Evolutionary conservation across 108 stramenopile species (phyloP), one percentile per base, ranked within the genome.

Genomic region (Tribonema minus): DNA sequence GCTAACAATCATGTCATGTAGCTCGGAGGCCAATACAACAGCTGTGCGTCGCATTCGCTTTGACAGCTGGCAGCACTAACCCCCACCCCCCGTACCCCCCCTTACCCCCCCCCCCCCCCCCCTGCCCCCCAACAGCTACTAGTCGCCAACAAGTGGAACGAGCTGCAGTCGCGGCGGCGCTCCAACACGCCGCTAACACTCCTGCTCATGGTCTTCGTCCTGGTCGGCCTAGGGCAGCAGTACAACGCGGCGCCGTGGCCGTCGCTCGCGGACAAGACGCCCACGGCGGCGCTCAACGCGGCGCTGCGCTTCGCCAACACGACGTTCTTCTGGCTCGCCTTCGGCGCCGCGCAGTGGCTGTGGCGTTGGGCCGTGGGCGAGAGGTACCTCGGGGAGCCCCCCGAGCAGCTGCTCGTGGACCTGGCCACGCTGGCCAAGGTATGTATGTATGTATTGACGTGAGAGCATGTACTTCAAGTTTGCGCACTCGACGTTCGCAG

Each of bases 71-170:
- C n/a, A n/a, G n/a, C n/a, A n/a, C n/a, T n/a, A n/a, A n/a, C n/a
- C n/a, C n/a, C n/a, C n/a, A n/a, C n/a, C n/a, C n/a, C n/a, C n/a
- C n/a, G n/a, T n/a, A n/a, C 41, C 20, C 41, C 40, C 1, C 41
- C 20, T 46, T 23, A 23, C 23, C 12, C 12, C 41, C 41, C 12
- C 12, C 23, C 20, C 41, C 20, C 41, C 12, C 12, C 41, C 23
- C 12, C 1, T 23, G 41, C 20, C 41, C 41, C 12, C 41, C 12
- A 12, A 23, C 36, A 67, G 35, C 58, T 91, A 2, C 60, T 87
- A 9, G 86, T 92, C 35, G 92, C 91, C 3, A 92, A 92, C 66
- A 90, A 91, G 70, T 93, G 78, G 77, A 89, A 89, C 41, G 87
- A 88, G 41, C 76, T 93, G 61, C 89, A 90, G 58, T 70, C 87